Percentiles rank a stretch among this genome's conserved stretches.
Evolutionary conservation across 1,284 basidiomycete genomes (phyloP).

Genomic region (Pseudomicrostroma phylloplanum): DNA sequence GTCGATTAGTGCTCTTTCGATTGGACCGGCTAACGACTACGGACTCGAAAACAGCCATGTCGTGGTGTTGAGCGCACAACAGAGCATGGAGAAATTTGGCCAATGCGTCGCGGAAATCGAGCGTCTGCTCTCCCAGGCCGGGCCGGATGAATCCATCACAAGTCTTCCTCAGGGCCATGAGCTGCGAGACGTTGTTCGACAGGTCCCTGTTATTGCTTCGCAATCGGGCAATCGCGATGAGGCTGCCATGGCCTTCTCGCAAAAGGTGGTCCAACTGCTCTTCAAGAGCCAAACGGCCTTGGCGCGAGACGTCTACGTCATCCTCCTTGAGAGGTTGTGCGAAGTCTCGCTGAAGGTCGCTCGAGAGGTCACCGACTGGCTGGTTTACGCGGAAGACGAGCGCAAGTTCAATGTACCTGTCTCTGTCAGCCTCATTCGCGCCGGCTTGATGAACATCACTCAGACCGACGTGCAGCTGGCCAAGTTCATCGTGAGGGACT

Average conservation of each 20-base stretch:
- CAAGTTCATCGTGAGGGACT: constrained; percentile 69
- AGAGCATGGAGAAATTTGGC: constrained; percentile 51
- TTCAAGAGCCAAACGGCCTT: constrained; percentile 43
- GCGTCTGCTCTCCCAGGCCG: constrained; percentile 33
- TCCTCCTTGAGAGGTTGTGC: constrained; percentile 81
- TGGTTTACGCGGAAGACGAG: constrained; percentile 93
- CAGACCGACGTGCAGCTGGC: constrained; percentile 88
- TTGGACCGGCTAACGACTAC: background rate
- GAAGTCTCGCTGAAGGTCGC: constrained; percentile 83
- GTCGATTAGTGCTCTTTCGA: background rate
- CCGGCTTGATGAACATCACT: constrained; percentile 69
- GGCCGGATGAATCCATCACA: constrained; percentile 23
- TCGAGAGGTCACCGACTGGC: constrained; percentile 93
- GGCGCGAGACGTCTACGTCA: constrained; percentile 61
- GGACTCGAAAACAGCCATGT: background rate
- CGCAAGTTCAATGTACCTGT: constrained; percentile 89
- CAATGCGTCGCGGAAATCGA: constrained; percentile 42
- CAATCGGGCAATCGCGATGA: constrained; percentile 73
- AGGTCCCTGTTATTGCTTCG: constrained; percentile 70
- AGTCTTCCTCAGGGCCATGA: constrained; percentile 68
- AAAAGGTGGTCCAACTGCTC: constrained; percentile 69
- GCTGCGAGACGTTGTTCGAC: constrained; percentile 72
- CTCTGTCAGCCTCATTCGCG: constrained; percentile 78
- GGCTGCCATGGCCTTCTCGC: constrained; percentile 84
- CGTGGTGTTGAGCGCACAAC: constrained; percentile 23